Percentiles rank a stretch among this genome's conserved stretches.
These are phyloP conservation scores for Cichorium intybus DNA, from an alignment of 140 eudicot species.

Conservation along the genomic window DNA sequence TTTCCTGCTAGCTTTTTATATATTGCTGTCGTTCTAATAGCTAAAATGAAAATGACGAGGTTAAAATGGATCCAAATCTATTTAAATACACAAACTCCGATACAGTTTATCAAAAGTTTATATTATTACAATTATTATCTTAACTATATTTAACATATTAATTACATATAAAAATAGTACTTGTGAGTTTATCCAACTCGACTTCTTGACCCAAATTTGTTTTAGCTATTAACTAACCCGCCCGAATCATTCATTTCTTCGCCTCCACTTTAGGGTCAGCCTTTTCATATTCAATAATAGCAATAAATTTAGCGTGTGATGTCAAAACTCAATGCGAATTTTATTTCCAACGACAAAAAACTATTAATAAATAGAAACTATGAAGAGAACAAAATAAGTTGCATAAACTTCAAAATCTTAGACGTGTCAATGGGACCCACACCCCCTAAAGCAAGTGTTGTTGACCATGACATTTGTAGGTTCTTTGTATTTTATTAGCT, in stretches of 20 bases:
- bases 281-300: not conserved
- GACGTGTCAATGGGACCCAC: conserved; percentile 39
- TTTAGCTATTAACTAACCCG: no score
- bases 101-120: no score
- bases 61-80: no score
- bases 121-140: no score
- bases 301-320: conserved; percentile 3
- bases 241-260: not conserved
- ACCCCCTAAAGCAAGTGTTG: conserved; percentile 4
- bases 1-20: no score
- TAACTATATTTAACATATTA: no score
- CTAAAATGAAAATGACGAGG: no score
- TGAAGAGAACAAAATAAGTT: conserved; percentile 18
- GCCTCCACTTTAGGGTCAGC: not conserved
- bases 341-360: not conserved
- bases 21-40: no score
- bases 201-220: no score
- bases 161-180: no score
- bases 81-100: no score
- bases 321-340: not conserved
- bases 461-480: conserved; percentile 22
- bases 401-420: conserved; percentile 21
- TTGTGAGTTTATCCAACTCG: no score
- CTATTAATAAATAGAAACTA: not conserved
- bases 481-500: conserved; percentile 7